Percentiles rank a stretch among this genome's conserved stretches.
Conservation (phyloP, 192 early-diverging fungal species). For the Haplosporangium gracile region DNA sequence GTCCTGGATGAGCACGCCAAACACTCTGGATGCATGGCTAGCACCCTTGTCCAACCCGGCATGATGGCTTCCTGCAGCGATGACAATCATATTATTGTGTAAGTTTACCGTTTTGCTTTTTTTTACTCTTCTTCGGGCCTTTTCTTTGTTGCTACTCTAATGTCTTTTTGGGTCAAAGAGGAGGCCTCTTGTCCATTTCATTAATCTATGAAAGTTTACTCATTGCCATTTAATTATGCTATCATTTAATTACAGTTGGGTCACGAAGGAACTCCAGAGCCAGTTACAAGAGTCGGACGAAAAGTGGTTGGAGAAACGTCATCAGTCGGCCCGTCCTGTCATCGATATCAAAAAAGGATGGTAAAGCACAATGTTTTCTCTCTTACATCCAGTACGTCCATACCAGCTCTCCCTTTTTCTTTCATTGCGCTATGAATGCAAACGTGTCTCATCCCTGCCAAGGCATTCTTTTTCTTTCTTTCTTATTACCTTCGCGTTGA, state of each 20-base stretch:
- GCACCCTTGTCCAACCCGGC: slow-evolving; percentile 16
- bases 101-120: background rate
- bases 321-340: background rate
- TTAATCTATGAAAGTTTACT: background rate
- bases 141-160: background rate
- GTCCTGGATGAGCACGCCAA: slow-evolving; percentile 35
- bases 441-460: too few relatives aligned
- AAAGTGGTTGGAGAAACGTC: slow-evolving; percentile 25
- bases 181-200: background rate
- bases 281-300: slow-evolving; percentile 23
- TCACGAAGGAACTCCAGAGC: slow-evolving; percentile 14
- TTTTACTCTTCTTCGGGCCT: background rate
- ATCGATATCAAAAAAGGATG: slow-evolving; percentile 37
- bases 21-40: slow-evolving; percentile 17
- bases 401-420: too few relatives aligned
- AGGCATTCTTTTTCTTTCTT: background rate
- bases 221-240: background rate
- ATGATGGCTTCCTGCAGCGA: slow-evolving; percentile 38
- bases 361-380: slow-evolving; percentile 5
- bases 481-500: background rate
- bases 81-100: slow-evolving; percentile 36
- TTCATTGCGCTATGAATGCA: background rate
- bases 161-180: background rate
- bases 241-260: slow-evolving; percentile 20
- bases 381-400: background rate